Percentiles rank a stretch among this genome's conserved stretches.
These are phyloP conservation scores for Polygonum aviculare DNA, from an alignment of 148 eudicot species.

Conservation along the genomic window DNA sequence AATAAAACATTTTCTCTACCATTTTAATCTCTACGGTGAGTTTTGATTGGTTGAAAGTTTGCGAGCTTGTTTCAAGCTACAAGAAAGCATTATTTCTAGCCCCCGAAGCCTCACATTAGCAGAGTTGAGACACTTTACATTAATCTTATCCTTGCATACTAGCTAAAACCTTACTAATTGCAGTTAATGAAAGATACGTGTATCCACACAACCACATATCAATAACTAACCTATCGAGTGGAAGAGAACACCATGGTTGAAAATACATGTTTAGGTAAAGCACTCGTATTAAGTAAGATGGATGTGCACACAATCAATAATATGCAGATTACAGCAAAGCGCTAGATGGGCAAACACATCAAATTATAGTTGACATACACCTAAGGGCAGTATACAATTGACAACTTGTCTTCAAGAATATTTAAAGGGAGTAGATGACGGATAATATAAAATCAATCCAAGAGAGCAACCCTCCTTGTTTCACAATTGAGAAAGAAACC, in stretches of 20 bases:
- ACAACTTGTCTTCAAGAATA: neutral
- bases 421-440: neutral
- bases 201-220: neutral
- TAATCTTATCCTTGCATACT: neutral
- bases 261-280: neutral
- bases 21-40: neutral
- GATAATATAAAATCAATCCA: neutral
- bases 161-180: neutral
- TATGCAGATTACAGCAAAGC: neutral
- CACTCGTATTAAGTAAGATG: neutral
- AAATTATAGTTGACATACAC: neutral
- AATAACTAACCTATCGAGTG: neutral
- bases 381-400: neutral
- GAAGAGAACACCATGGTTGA: neutral
- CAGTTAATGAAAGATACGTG: neutral
- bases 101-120: neutral
- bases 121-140: neutral
- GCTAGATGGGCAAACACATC: neutral
- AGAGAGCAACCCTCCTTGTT: neutral
- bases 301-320: neutral
- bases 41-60: neutral
- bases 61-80: neutral
- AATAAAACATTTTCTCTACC: too few relatives aligned
- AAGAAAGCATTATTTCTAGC: neutral
- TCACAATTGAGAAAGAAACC: conserved; percentile 1